Evolutionary conservation across 2,329 filamentous ascomycete species (phyloP), one percentile per base, ranked within the genome.

Genomic region (Colletotrichum nymphaeae): DNA sequence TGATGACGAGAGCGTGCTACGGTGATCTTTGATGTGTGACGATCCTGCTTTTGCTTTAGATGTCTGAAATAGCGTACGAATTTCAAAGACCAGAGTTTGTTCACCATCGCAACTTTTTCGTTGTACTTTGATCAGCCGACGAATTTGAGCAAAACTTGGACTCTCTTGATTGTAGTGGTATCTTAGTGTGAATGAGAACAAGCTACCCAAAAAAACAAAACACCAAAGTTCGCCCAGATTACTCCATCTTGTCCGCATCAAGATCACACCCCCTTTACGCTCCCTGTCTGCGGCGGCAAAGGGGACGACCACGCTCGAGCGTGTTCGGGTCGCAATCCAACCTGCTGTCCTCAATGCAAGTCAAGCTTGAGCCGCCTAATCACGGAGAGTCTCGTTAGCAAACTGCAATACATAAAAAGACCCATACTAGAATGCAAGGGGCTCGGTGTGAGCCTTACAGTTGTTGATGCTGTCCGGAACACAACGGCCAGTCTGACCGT

Each of bases 391-490:
- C 24, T 11, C 28, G 6, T 72, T 32, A 73, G 62, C 57, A 22
- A 8, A 11, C 28, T 5, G 11, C 42, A 7, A 22, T 32, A 24
- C 5, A n/a, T 26, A 14, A 6, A 6, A n/a, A 16, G 26, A 24
- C 42, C 8, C 42, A 35, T 12, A 35, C 32, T 35, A 12, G 32
- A 35, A 12, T 12, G 11, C 0, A 11, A 35, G 11, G 32, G 32
- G 32, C 3, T 11, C 1, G 32, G 14, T 4, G n/a, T 28, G 37
- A 11, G 6, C 76, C 81, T 75, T 72, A 83, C 81, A 83, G 72
- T 79, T 77, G 76, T 82, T 80, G n/a, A 79, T 75, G n/a, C 77
- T 78, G 14, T 74, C 80, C 35, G 82, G 81, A 2, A 83, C 80
- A 73, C 82, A 83, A 46, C 79, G 78, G 24, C 82, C 82, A 9